Conservation (phyloP, 1,139 yeast genomes). For the Wickerhamiella infanticola region DNA sequence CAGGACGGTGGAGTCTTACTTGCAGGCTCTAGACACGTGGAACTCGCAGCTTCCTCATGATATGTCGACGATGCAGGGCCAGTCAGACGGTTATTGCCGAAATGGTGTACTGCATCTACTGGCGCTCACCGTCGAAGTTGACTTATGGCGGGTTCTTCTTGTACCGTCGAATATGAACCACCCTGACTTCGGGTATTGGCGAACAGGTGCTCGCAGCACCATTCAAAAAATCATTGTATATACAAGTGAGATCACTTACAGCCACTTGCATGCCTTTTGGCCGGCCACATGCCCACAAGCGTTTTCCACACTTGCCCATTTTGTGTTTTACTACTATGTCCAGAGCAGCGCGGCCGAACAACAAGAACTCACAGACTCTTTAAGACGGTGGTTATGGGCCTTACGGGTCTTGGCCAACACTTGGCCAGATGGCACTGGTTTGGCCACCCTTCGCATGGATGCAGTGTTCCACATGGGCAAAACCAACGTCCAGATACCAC, state of each 20-base stretch:
- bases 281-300: conserved; percentile 22
- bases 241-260: conserved; percentile 24
- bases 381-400: conserved; percentile 23
- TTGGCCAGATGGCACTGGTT: conserved; percentile 26
- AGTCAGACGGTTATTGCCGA: conserved; percentile 20
- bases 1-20: conserved; percentile 14
- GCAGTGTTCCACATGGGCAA: conserved; percentile 22
- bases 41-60: conserved; percentile 19
- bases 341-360: conserved; percentile 21
- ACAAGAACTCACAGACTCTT: conserved; percentile 18
- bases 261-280: conserved; percentile 27
- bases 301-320: conserved; percentile 24
- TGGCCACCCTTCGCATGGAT: conserved; percentile 24
- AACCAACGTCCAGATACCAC: conserved; percentile 7
- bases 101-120: conserved; percentile 24
- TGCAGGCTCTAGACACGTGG: conserved; percentile 19
- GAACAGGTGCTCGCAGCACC: conserved; percentile 20
- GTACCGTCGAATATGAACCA: conserved; percentile 10
- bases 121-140: conserved; percentile 21
- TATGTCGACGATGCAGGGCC: conserved; percentile 18
- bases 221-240: conserved; percentile 21
- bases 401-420: conserved; percentile 13
- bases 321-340: conserved; percentile 22
- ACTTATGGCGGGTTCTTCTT: conserved; percentile 20
- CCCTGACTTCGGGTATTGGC: conserved; percentile 16